Conservation (phyloP, 805 yeast genomes). For the Kazachstania bromeliacearum region DNA sequence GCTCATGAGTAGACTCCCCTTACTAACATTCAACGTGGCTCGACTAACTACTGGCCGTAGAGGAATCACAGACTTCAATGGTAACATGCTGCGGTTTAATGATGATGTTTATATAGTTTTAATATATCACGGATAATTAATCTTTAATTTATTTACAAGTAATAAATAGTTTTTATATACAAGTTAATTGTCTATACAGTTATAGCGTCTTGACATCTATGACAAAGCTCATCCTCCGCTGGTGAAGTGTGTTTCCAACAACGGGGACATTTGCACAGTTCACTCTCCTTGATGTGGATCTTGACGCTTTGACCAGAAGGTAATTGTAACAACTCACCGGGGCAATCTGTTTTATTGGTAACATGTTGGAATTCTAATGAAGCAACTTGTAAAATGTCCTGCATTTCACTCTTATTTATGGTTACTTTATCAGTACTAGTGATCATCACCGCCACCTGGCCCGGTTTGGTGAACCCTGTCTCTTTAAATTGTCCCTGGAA, state of each 20-base stretch:
- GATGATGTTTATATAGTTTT: no score
- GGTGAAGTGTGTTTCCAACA: conserved; percentile 78
- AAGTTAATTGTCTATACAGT: no score
- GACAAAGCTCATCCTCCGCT: conserved; percentile 47
- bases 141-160: no score
- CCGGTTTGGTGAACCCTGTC: conserved; percentile 18
- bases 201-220: conserved; percentile 46
- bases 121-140: no score
- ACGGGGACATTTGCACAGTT: conserved; percentile 68
- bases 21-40: no score
- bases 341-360: background rate
- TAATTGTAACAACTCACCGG: background rate
- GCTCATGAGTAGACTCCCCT: no score
- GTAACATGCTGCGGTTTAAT: no score
- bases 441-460: conserved; percentile 26
- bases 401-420: conserved; percentile 35
- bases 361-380: conserved; percentile 30
- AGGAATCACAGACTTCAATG: no score
- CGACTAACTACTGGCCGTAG: no score
- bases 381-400: conserved; percentile 58
- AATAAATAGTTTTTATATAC: no score
- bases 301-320: no score
- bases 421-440: conserved; percentile 8
- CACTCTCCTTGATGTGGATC: conserved; percentile 13
- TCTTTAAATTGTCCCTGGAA: conserved; percentile 15